Evolutionary conservation across 2,329 filamentous ascomycete genomes (phyloP), one percentile per base, ranked within the genome.

Genomic region (Ceratocystis ficicola): DNA sequence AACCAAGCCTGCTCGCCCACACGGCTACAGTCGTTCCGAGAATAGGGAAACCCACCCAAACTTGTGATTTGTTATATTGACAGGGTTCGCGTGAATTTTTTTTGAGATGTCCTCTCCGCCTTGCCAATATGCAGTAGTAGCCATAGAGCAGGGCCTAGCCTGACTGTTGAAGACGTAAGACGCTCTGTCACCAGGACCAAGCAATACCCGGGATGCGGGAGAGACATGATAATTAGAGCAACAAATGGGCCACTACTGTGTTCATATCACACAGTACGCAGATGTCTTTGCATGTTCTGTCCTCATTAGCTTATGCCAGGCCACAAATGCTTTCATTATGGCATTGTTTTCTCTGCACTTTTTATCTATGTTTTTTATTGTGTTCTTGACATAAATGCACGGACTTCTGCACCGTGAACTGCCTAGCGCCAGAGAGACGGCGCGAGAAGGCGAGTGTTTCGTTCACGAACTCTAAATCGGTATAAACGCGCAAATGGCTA

Each of bases 321-420:
- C 50, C 50, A 28, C 20, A 55, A 22, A 25, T 20, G 8, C 5
- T 25, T 48, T 6, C 25, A 55, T 55, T 55, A 2, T 28, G 25
- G 50, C 36, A 41, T 41, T 41, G 36, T 36, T 36, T 36, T 2
- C 32, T 12, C 32, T 41, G 36, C 10, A 15, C 12, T 25, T 25
- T 22, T 25, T 30, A 15, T 25, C 22, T 25, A 15, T 15, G 25
- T 55, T 5, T 55, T 25, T 55, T 12, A 15, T 48, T 48, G 20
- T 48, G 22, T 48, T 55, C 50, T 55, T 55, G 50, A 55, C 50
- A 55, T 55, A 55, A 17, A 55, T 55, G 50, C 50, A 55, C 50
- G 50, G 50, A 55, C 50, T 55, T 22, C 50, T 55, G 50, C 50
- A 22, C 28, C 50, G 25, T 28, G 50, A 55, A 55, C 50, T 28